Percentiles rank a stretch among this genome's conserved stretches.
phyloP scores from a whole-genome alignment of 2,329 filamentous ascomycete species.

The Talaromyces funiculosus region DNA sequence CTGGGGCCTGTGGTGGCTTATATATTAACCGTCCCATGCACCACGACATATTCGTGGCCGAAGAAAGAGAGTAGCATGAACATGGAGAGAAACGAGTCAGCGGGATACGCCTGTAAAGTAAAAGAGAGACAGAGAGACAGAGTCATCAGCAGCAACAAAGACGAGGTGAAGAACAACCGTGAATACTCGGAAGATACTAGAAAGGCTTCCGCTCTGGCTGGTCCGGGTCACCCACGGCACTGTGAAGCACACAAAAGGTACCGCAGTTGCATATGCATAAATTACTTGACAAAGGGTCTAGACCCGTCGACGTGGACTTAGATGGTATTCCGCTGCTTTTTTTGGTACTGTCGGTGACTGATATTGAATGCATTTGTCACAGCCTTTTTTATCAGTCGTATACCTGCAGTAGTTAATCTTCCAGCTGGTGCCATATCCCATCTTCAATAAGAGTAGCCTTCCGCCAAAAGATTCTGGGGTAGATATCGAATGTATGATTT shows the following conservation, averaged over 20 bases:
- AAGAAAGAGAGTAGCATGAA: not conserved
- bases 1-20: not conserved
- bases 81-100: not conserved
- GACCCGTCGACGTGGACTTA: not conserved
- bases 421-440: not conserved
- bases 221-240: not conserved
- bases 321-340: too few species aligned
- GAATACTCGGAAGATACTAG: not conserved
- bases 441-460: not conserved
- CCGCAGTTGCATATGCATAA: not conserved
- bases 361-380: not conserved
- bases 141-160: not conserved
- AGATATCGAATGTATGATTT: not conserved
- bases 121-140: not conserved
- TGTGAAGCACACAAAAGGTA: not conserved
- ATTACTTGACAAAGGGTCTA: not conserved
- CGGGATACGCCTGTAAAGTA: not conserved
- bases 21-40: not conserved
- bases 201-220: not conserved
- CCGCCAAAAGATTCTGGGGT: not conserved
- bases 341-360: too few species aligned
- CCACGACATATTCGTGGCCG: not conserved
- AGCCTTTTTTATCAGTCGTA: not conserved
- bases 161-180: not conserved
- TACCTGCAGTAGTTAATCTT: too few species aligned